These are phyloP conservation scores for Bretziella fagacearum DNA, from an alignment of 2,329 filamentous ascomycete genomes.

Conservation along the genomic window DNA sequence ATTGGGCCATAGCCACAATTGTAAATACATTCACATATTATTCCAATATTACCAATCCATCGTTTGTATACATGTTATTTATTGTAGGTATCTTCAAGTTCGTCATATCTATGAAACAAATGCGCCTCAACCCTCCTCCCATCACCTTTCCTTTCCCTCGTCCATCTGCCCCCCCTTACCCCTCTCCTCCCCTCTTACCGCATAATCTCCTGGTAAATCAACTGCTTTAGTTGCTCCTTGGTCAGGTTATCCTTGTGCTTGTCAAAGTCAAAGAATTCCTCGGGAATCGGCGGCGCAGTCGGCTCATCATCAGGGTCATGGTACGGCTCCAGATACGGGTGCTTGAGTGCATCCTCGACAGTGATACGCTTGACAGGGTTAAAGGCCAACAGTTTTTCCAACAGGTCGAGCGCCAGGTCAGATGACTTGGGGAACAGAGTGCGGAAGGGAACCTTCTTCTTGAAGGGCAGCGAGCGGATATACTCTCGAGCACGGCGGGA, in stretches of 20 bases:
- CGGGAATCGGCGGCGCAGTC: constrained; percentile 86
- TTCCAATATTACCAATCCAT: too few species aligned
- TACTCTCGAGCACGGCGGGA: constrained; percentile 93
- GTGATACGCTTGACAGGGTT: constrained; percentile 98
- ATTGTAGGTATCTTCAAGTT: background rate
- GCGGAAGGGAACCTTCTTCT: constrained; percentile 98
- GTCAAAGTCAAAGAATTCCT: constrained; percentile 99
- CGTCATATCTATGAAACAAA: background rate
- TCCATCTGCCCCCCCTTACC: too few species aligned
- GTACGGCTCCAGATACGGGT: constrained; percentile 96
- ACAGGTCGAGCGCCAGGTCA: constrained; percentile 80
- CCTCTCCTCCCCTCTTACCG: constrained; percentile 24
- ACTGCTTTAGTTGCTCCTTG: constrained; percentile 93
- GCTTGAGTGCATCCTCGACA: constrained; percentile 90
- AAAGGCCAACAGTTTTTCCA: constrained; percentile 93
- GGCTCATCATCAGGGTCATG: constrained; percentile 98
- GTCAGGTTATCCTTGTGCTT: constrained; percentile 98
- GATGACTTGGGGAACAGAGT: constrained; percentile 98
- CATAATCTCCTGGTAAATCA: constrained; percentile 97
- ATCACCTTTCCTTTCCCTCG: too few species aligned
- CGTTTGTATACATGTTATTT: background rate
- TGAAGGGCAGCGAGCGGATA: constrained; percentile 93
- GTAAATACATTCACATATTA: too few species aligned
- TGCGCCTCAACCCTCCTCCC: background rate
- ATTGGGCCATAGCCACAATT: too few species aligned